Evolutionary conservation across 2,329 filamentous ascomycete genomes (phyloP).

Genomic region (Aspergillus thermomutatus): DNA sequence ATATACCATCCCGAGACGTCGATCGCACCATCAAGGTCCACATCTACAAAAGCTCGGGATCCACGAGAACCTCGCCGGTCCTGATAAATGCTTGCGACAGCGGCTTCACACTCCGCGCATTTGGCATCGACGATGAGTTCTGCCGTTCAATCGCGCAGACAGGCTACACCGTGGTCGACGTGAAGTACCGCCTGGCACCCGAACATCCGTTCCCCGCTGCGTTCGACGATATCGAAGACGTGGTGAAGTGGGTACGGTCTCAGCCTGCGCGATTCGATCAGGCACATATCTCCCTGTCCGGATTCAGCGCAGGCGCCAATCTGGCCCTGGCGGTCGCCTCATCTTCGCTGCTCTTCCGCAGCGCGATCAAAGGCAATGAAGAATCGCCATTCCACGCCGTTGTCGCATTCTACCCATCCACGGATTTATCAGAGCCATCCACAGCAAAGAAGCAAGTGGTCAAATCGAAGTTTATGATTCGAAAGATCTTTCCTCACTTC

Average conservation of each 20-base stretch:
- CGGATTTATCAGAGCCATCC: neutral
- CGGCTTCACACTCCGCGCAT: slow-evolving; percentile 27
- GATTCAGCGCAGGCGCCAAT: slow-evolving; percentile 43
- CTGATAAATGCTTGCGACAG: slow-evolving; percentile 30
- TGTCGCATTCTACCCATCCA: neutral
- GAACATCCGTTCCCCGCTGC: slow-evolving; percentile 39
- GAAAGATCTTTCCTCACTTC: neutral
- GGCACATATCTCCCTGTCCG: slow-evolving; percentile 29
- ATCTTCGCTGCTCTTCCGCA: slow-evolving; percentile 3
- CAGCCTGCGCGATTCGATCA: slow-evolving; percentile 30
- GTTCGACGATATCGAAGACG: slow-evolving; percentile 35
- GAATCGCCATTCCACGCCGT: neutral
- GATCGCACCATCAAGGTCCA: slow-evolving; percentile 24
- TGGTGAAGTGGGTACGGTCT: slow-evolving; percentile 28
- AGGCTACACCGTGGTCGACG: slow-evolving; percentile 32
- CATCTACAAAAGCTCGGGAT: slow-evolving; percentile 18
- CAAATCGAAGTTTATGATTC: neutral
- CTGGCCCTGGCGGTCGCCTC: slow-evolving; percentile 31
- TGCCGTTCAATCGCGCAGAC: slow-evolving; percentile 22
- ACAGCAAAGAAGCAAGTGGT: neutral
- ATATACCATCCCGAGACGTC: slow-evolving; percentile 21
- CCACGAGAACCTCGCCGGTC: slow-evolving; percentile 14
- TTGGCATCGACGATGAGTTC: slow-evolving; percentile 27
- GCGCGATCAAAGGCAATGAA: neutral
- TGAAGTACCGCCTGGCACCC: slow-evolving; percentile 38